Evolutionary conservation across 1,284 basidiomycete species (phyloP).

Genomic region (Moniliophthora roreri): DNA sequence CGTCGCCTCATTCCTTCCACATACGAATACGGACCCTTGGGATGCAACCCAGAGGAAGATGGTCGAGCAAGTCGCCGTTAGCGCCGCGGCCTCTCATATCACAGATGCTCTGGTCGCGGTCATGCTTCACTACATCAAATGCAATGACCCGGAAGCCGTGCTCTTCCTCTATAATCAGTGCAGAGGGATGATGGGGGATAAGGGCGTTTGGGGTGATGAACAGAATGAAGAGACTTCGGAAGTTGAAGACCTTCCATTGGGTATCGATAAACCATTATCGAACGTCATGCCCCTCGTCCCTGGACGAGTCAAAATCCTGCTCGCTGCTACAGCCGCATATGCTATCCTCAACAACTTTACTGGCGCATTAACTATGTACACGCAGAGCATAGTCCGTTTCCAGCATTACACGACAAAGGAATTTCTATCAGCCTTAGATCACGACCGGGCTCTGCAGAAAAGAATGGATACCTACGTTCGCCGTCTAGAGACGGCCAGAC

Average conservation of each 20-base stretch:
- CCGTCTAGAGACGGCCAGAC: conserved; percentile 47
- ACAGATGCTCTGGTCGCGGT: conserved; percentile 47
- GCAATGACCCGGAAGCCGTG: conserved; percentile 38
- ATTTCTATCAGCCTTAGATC: conserved; percentile 37
- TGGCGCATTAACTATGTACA: conserved; percentile 45
- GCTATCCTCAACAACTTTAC: conserved; percentile 54
- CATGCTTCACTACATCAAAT: conserved; percentile 47
- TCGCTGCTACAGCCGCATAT: conserved; percentile 57
- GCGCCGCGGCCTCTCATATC: conserved; percentile 40
- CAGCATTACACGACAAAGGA: conserved; percentile 29
- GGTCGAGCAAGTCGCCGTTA: conserved; percentile 48
- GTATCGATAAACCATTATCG: conserved; percentile 18
- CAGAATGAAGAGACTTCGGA: conserved; percentile 18
- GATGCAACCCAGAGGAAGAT: conserved; percentile 26
- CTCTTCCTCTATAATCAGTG: conserved; percentile 49
- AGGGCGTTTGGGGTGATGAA: conserved; percentile 23
- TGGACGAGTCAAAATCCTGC: conserved; percentile 41
- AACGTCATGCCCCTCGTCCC: conserved; percentile 19
- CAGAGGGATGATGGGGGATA: conserved; percentile 25
- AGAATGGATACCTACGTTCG: conserved; percentile 44
- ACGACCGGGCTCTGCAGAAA: conserved; percentile 30
- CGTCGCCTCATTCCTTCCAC: conserved; percentile 26
- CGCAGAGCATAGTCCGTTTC: conserved; percentile 38
- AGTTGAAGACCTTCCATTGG: conserved; percentile 12
- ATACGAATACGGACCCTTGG: conserved; percentile 18